phyloP scores from a whole-genome alignment of 345 rosid genomes.

The Cardiospermum halicacabum region DNA sequence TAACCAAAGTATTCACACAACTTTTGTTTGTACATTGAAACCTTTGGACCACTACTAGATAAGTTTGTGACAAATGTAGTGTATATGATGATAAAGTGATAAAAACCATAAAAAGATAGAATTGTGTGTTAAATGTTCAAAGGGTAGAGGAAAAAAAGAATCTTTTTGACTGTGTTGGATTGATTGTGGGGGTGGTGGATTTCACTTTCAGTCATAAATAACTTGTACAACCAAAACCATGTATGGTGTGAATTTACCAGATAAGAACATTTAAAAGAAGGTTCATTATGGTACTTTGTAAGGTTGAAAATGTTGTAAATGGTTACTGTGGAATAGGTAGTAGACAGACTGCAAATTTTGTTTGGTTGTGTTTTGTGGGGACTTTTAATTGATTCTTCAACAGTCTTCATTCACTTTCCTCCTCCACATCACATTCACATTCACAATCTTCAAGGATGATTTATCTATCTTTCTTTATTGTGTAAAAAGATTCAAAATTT shows the following conservation, averaged over 20 bases:
- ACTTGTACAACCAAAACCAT: background rate
- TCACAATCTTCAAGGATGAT: background rate
- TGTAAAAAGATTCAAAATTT: too few relatives aligned
- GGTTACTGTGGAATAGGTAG: background rate
- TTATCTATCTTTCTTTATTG: too few relatives aligned
- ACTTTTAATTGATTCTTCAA: constrained; percentile 5
- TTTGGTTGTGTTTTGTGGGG: constrained; percentile 5
- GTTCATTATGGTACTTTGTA: background rate
- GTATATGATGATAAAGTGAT: constrained; percentile 5
- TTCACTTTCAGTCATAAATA: background rate
- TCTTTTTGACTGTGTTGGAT: background rate
- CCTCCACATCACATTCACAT: constrained; percentile 1
- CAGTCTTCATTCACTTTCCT: background rate
- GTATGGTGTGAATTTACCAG: background rate
- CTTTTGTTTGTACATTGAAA: background rate
- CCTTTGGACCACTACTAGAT: background rate
- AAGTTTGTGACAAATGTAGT: background rate
- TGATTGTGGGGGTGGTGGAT: background rate
- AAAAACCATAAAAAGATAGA: too few relatives aligned
- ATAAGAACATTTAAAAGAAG: background rate
- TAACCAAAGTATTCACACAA: constrained; percentile 2
- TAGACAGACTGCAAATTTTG: background rate
- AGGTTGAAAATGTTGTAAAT: background rate
- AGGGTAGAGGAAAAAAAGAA: constrained; percentile 2
- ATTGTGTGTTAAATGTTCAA: constrained; percentile 12